Evolutionary conservation across 2,329 filamentous ascomycete species (phyloP).

Genomic region (Aotearoamyces nothofagi): DNA sequence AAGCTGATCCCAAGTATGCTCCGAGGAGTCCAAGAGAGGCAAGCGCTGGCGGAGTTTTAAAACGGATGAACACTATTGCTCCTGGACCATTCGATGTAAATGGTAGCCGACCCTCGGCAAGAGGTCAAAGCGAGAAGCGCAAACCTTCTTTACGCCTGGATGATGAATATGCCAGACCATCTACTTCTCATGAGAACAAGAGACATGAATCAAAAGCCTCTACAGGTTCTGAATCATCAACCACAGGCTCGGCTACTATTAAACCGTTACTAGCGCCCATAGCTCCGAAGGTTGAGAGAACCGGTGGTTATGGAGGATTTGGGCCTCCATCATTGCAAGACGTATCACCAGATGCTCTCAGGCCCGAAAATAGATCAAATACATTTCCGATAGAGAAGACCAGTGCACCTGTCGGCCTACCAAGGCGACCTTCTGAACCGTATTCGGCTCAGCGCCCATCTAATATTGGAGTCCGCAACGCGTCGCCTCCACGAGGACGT

Average conservation of each 20-base stretch:
- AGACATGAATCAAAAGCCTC: too few species aligned
- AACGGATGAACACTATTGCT: slow-evolving; percentile 49
- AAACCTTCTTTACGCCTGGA: too few species aligned
- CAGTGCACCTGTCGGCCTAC: too few species aligned
- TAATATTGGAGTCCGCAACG: too few species aligned
- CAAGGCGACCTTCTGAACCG: slow-evolving; percentile 9
- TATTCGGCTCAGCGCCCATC: too few species aligned
- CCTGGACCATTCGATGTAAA: slow-evolving; percentile 48
- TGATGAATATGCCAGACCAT: too few species aligned
- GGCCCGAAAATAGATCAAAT: slow-evolving; percentile 11
- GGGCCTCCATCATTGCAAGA: slow-evolving; percentile 27
- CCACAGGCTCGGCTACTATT: too few species aligned
- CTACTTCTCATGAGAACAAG: too few species aligned
- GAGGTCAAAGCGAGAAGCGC: slow-evolving; percentile 9
- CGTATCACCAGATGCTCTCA: slow-evolving; percentile 15
- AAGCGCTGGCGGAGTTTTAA: slow-evolving; percentile 31
- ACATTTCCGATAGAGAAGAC: too few species aligned
- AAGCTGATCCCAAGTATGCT: slow-evolving; percentile 26
- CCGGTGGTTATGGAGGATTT: slow-evolving; percentile 43
- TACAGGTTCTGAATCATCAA: too few species aligned
- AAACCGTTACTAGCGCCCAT: too few species aligned
- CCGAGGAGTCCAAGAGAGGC: slow-evolving; percentile 30
- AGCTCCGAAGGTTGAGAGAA: slow-evolving; percentile 20
- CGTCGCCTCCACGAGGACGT: too few species aligned
- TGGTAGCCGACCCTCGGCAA: slow-evolving; percentile 18